Percentiles rank a stretch among this genome's conserved stretches.
phyloP scores from a whole-genome alignment of 192 early-diverging fungal species.

The Obelidium mucronatum region DNA sequence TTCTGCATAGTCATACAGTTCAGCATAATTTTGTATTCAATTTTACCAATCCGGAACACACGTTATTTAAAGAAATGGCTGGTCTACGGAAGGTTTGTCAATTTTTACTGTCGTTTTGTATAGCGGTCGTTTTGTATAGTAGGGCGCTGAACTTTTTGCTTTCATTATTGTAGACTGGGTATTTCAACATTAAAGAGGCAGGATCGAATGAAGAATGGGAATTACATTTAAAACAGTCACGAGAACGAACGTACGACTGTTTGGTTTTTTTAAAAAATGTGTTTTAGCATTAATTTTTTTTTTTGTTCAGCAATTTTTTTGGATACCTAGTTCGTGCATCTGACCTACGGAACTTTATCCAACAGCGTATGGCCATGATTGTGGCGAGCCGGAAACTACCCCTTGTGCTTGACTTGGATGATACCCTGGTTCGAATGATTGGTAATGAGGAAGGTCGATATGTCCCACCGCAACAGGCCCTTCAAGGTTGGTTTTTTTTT shows the following conservation, averaged over 20 bases:
- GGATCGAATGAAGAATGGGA: constrained; percentile 63
- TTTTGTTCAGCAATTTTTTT: constrained; percentile 59
- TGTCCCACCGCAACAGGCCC: constrained; percentile 59
- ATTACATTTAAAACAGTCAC: constrained; percentile 72
- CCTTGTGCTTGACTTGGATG: constrained; percentile 79
- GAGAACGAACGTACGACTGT: constrained; percentile 62
- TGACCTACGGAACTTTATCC: constrained; percentile 63
- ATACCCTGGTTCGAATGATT: constrained; percentile 75
- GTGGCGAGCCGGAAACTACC: constrained; percentile 63
- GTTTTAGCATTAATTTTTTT: not conserved
- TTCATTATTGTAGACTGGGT: constrained; percentile 48
- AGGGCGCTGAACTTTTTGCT: not conserved
- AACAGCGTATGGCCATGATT: constrained; percentile 56
- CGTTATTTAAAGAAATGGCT: constrained; percentile 69
- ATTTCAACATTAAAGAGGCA: constrained; percentile 57
- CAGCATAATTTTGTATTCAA: constrained; percentile 68
- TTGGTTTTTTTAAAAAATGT: not conserved
- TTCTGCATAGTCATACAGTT: constrained; percentile 60
- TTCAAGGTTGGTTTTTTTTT: constrained; percentile 30
- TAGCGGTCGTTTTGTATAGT: not conserved
- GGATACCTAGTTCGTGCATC: constrained; percentile 68
- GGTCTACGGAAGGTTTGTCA: constrained; percentile 67
- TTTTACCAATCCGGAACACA: constrained; percentile 60
- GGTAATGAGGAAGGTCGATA: constrained; percentile 67
- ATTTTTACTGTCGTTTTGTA: constrained; percentile 9